Conservation (phyloP, 164 flowering plant species). For the Amborella trichopoda region DNA sequence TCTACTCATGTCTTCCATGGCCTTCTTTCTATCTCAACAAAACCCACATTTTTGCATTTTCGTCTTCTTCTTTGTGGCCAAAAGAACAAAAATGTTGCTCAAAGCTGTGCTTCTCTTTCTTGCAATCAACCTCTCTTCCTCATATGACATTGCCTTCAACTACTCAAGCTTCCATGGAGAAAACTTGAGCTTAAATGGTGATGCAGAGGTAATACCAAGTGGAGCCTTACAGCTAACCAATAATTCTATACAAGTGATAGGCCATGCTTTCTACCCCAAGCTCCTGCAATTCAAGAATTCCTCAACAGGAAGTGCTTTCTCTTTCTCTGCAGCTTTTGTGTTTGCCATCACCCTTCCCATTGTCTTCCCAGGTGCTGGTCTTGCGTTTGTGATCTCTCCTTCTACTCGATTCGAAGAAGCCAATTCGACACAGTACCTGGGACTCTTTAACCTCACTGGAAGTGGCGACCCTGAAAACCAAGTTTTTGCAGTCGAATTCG, state of each 20-base stretch:
- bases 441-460: conserved; percentile 13
- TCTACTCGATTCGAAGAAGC: conserved; percentile 14
- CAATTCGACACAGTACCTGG: conserved; percentile 25
- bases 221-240: neutral
- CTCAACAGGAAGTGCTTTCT: conserved; percentile 16
- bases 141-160: conserved; percentile 15
- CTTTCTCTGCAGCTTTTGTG: conserved; percentile 37
- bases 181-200: neutral
- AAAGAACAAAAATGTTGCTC: too few relatives aligned
- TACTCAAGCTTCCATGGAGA: too few relatives aligned
- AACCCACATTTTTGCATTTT: too few relatives aligned
- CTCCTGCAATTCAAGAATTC: conserved; percentile 9
- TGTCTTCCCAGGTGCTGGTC: conserved; percentile 21
- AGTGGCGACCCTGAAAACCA: conserved; percentile 7
- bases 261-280: conserved; percentile 19
- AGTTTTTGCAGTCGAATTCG: conserved; percentile 14
- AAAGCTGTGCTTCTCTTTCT: too few relatives aligned
- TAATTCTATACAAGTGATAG: conserved; percentile 11
- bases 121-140: too few relatives aligned
- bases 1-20: too few relatives aligned
- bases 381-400: conserved; percentile 33
- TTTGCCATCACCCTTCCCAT: conserved; percentile 20
- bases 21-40: too few relatives aligned
- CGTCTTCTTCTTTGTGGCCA: too few relatives aligned
- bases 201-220: neutral